A percentile compares a stretch with the other conserved stretches of the same genome.
These are phyloP conservation scores for Dryadomyces quercivorus DNA, from an alignment of 2,329 filamentous ascomycete genomes.

Conservation along the genomic window DNA sequence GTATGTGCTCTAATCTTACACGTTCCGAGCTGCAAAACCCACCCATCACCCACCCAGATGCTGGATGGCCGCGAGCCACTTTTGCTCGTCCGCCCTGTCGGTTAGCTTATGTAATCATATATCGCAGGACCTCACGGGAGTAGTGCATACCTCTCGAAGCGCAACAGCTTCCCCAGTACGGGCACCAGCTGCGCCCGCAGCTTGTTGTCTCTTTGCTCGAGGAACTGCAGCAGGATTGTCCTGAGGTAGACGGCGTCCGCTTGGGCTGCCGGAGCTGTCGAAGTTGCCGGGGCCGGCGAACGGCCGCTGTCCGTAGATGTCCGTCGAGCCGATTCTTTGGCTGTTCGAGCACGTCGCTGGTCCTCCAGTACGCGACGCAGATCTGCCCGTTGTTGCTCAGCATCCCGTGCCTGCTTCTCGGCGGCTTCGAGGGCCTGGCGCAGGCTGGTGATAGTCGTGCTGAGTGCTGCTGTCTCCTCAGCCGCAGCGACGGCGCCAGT, in stretches of 20 bases:
- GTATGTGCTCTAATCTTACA: too few species aligned
- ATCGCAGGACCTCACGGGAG: too few species aligned
- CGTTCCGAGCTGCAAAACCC: too few species aligned
- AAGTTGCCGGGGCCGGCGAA: slow-evolving; percentile 14
- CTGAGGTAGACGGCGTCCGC: slow-evolving; percentile 58
- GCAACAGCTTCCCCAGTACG: slow-evolving; percentile 62
- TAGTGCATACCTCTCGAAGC: slow-evolving; percentile 59
- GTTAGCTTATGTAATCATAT: not conserved
- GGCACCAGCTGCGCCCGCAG: slow-evolving; percentile 65
- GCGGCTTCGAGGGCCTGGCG: slow-evolving; percentile 74
- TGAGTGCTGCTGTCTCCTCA: slow-evolving; percentile 64
- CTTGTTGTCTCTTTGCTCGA: slow-evolving; percentile 70
- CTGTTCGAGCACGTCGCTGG: slow-evolving; percentile 30
- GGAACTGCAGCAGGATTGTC: slow-evolving; percentile 68
- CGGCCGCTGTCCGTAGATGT: not conserved
- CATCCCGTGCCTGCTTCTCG: slow-evolving; percentile 68
- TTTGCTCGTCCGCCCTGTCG: slow-evolving; percentile 55
- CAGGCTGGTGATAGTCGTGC: slow-evolving; percentile 63
- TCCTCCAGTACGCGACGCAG: slow-evolving; percentile 69
- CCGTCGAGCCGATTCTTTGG: not conserved
- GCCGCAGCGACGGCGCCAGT: slow-evolving; percentile 52
- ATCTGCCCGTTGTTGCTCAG: slow-evolving; percentile 71
- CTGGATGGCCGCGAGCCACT: slow-evolving; percentile 66
- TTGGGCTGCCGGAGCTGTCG: not conserved
- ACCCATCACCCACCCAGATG: not conserved